A percentile compares a stretch with the other conserved stretches of the same genome.
Conservation (phyloP, 2,329 filamentous ascomycete genomes). For the Moelleriella libera region DNA sequence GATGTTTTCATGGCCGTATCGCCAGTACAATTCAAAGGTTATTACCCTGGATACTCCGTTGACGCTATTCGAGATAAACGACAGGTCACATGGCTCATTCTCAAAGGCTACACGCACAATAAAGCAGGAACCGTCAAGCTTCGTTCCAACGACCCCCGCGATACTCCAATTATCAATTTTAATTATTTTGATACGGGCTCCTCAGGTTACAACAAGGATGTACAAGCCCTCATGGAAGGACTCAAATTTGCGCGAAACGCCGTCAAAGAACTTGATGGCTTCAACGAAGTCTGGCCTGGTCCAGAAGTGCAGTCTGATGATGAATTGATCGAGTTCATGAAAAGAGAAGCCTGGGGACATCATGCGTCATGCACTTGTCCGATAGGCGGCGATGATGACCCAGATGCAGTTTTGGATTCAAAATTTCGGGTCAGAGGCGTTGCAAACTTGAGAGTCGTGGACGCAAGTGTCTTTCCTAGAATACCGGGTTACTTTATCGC, state of each 20-base stretch:
- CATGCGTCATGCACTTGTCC: constrained; percentile 41
- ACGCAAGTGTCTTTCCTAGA: constrained; percentile 39
- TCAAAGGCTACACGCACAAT: background rate
- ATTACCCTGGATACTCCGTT: background rate
- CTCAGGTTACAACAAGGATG: constrained; percentile 29
- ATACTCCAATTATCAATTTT: constrained; percentile 48
- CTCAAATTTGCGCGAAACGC: constrained; percentile 25
- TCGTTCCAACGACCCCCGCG: constrained; percentile 44
- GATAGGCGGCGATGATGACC: constrained; percentile 38
- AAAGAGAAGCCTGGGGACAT: constrained; percentile 38
- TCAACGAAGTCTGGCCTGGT: constrained; percentile 10
- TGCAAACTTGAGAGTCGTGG: constrained; percentile 38
- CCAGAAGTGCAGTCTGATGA: constrained; percentile 4
- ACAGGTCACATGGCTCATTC: background rate
- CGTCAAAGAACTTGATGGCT: constrained; percentile 37
- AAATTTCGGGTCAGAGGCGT: constrained; percentile 40
- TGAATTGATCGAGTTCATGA: constrained; percentile 22
- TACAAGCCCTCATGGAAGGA: constrained; percentile 20
- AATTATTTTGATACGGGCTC: constrained; percentile 34
- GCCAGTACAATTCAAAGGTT: background rate
- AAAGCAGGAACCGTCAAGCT: constrained; percentile 43
- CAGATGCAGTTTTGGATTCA: constrained; percentile 38
- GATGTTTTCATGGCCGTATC: background rate
- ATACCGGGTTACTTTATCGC: background rate
- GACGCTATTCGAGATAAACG: background rate